Evolutionary conservation across 1,284 basidiomycete species (phyloP).

Genomic region (Abortiporus biennis): DNA sequence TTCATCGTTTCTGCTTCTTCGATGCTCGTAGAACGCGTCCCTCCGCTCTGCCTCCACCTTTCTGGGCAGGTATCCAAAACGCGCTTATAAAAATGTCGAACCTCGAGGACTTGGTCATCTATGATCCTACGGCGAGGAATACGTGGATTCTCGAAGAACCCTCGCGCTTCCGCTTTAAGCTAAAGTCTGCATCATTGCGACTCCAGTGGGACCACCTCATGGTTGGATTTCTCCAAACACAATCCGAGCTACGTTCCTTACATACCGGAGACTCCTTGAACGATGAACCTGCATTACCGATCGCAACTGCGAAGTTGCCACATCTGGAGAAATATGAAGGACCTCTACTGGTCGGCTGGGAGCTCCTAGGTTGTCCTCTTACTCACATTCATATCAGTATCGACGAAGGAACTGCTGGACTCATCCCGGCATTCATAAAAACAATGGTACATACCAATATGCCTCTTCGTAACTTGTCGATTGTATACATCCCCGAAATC

Average conservation of each 20-base stretch:
- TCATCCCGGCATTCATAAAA: slow-evolving; percentile 18
- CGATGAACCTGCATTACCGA: slow-evolving; percentile 13
- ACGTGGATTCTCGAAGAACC: slow-evolving; percentile 25
- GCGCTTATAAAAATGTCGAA: slow-evolving; percentile 19
- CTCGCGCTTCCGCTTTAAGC: slow-evolving; percentile 19
- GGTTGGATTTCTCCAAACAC: slow-evolving; percentile 24
- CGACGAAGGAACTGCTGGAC: slow-evolving; percentile 17
- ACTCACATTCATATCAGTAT: slow-evolving; percentile 22
- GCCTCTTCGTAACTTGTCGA: slow-evolving; percentile 23
- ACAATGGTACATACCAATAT: slow-evolving; percentile 14
- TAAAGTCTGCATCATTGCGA: slow-evolving; percentile 19
- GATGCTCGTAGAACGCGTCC: slow-evolving; percentile 11
- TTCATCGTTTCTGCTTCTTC: slow-evolving; percentile 22
- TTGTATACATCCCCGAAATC: slow-evolving; percentile 18
- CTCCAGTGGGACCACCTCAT: slow-evolving; percentile 23
- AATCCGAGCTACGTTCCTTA: slow-evolving; percentile 19
- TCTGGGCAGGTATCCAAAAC: slow-evolving; percentile 22
- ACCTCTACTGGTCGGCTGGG: slow-evolving; percentile 20
- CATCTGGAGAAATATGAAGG: slow-evolving; percentile 21
- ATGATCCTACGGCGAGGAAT: slow-evolving; percentile 17
- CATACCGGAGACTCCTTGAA: slow-evolving; percentile 12
- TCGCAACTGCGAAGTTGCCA: slow-evolving; percentile 16
- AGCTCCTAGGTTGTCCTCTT: slow-evolving; percentile 22
- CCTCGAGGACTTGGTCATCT: slow-evolving; percentile 20
- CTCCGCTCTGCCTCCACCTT: slow-evolving; percentile 13